A percentile compares a stretch with the other conserved stretches of the same genome.
Conservation (phyloP, 257 asterid genomes). For the Gentiana dahurica region DNA sequence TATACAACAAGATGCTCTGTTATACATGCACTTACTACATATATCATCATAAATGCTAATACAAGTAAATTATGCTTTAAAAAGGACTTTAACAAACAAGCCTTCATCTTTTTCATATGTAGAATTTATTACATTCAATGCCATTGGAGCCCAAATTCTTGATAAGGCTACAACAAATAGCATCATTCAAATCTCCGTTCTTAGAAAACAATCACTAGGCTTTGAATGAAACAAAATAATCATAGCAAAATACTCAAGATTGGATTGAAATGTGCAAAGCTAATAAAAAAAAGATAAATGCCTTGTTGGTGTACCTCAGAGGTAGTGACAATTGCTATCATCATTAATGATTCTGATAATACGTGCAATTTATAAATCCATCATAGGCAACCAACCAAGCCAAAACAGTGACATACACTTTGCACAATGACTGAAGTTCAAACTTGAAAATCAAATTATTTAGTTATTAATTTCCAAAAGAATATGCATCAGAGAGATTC, state of each 20-base stretch:
- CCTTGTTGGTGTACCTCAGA: constrained; percentile 19
- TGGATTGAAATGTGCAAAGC: not conserved
- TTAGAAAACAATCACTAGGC: constrained; percentile 15
- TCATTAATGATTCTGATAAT: constrained; percentile 32
- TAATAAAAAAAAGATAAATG: not conserved
- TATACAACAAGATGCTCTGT: no score
- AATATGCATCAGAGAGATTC: constrained; percentile 11
- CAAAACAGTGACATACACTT: no score
- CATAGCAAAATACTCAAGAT: not conserved
- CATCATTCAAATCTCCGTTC: constrained; percentile 23
- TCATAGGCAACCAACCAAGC: constrained; percentile 34
- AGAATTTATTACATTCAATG: constrained; percentile 9
- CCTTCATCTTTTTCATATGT: constrained; percentile 7
- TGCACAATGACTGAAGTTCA: no score
- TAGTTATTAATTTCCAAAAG: not conserved
- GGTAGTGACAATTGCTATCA: constrained; percentile 47
- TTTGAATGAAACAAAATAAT: not conserved
- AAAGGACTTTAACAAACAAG: not conserved
- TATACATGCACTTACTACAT: no score
- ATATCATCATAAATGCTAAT: no score
- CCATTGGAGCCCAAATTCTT: constrained; percentile 11
- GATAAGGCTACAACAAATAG: constrained; percentile 13
- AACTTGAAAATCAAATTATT: no score
- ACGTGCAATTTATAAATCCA: constrained; percentile 20
- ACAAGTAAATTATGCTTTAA: no score